A percentile compares a stretch with the other conserved stretches of the same genome.
phyloP scores from a whole-genome alignment of 495 filamentous ascomycete genomes.

The Penicillium taxi region DNA sequence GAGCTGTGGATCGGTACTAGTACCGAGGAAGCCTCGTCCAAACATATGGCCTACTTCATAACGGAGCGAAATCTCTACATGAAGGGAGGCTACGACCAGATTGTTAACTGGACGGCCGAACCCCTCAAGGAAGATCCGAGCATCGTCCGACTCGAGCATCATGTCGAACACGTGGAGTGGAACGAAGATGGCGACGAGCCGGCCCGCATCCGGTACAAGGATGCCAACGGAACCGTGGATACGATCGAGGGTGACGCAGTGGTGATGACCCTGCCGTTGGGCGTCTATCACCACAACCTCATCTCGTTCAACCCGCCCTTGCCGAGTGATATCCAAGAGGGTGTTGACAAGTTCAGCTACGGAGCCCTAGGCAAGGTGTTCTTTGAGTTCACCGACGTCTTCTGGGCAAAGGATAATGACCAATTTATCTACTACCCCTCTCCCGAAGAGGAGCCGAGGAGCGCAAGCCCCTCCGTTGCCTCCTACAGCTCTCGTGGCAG shows the following conservation, averaged over 20 bases:
- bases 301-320: constrained; percentile 18
- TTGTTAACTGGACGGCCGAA: constrained; percentile 19
- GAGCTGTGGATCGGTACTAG: constrained; percentile 18
- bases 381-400: constrained; percentile 20
- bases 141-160: constrained; percentile 14
- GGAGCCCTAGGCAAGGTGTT: constrained; percentile 20
- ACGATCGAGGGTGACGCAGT: constrained; percentile 13
- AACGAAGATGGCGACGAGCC: constrained; percentile 9
- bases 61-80: constrained; percentile 22
- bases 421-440: constrained; percentile 22
- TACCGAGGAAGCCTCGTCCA: constrained; percentile 17
- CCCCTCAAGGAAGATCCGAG: constrained; percentile 7
- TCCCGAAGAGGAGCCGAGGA: constrained; percentile 9
- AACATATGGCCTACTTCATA: constrained; percentile 19
- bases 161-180: constrained; percentile 15
- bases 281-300: constrained; percentile 18
- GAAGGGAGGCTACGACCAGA: constrained; percentile 20
- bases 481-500: constrained; percentile 11
- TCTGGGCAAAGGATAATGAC: constrained; percentile 22
- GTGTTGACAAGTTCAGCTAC: constrained; percentile 15
- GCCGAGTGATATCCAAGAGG: constrained; percentile 19
- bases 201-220: constrained; percentile 10
- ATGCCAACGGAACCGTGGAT: constrained; percentile 5
- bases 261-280: constrained; percentile 17
- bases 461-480: constrained; percentile 6